Evolutionary conservation across 352 stramenopile species (phyloP).

Genomic region (Pythium plurisporium): DNA sequence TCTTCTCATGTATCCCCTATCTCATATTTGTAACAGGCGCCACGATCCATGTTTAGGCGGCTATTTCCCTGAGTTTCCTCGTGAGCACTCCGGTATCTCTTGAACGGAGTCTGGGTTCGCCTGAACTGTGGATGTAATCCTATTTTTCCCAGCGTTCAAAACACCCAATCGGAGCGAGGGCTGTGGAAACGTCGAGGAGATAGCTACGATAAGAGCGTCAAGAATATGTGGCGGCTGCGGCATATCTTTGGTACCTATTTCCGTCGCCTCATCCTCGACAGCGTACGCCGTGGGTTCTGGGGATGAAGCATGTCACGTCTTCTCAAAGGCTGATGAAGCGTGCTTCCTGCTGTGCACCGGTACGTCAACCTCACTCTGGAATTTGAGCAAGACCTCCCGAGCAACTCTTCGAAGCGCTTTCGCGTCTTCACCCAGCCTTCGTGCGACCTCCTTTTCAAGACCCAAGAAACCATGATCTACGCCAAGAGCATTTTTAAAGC

Average conservation of each 20-base stretch:
- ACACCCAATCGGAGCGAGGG: neutral
- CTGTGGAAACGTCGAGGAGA: neutral
- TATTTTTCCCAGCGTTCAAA: no score
- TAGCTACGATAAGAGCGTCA: conserved; percentile 7
- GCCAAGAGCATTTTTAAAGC: conserved; percentile 49
- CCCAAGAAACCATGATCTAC: conserved; percentile 45
- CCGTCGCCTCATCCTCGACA: neutral
- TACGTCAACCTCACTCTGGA: conserved; percentile 14
- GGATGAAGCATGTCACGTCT: neutral
- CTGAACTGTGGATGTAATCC: no score
- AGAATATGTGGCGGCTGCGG: neutral
- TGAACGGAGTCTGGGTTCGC: no score
- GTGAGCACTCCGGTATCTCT: no score
- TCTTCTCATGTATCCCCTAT: no score
- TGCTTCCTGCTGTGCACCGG: no score
- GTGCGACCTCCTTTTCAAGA: conserved; percentile 21
- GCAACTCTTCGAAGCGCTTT: conserved; percentile 12
- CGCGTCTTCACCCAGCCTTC: conserved; percentile 14
- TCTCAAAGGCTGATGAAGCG: neutral
- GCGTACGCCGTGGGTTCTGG: neutral
- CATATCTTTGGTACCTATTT: conserved; percentile 17
- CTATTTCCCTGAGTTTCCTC: no score
- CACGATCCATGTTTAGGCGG: no score
- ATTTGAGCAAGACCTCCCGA: conserved; percentile 20
- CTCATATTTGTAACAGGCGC: no score